phyloP scores from a whole-genome alignment of 768 basidiomycete species.

The Boletus rubropictus region DNA sequence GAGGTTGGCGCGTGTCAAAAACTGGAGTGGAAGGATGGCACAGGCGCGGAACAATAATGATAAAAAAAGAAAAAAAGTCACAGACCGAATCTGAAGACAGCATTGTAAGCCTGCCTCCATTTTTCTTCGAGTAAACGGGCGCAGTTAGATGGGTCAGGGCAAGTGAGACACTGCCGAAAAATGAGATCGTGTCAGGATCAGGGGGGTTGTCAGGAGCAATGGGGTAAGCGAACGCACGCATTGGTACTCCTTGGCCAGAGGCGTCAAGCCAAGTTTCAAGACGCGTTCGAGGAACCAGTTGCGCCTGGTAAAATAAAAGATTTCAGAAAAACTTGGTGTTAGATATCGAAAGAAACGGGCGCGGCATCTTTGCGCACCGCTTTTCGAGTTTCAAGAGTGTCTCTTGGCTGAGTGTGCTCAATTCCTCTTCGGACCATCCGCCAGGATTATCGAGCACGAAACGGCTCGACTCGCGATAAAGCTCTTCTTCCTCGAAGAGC shows the following conservation, averaged over 20 bases:
- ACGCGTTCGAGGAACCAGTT: conserved; percentile 96
- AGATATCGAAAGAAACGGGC: not conserved
- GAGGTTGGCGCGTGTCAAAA: not conserved
- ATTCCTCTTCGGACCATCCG: conserved; percentile 74
- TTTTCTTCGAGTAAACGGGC: conserved; percentile 88
- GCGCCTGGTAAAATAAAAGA: conserved; percentile 42
- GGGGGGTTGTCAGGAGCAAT: too few relatives aligned
- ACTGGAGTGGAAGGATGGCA: not conserved
- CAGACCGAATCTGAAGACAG: conserved; percentile 80
- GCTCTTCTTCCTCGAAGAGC: conserved; percentile 81
- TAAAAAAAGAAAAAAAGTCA: not conserved
- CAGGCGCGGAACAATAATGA: not conserved
- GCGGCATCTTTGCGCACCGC: conserved; percentile 38
- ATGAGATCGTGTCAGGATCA: not conserved
- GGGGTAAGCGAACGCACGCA: conserved; percentile 51
- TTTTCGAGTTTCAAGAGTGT: conserved; percentile 89
- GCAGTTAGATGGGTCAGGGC: conserved; percentile 73
- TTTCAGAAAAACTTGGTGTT: too few relatives aligned
- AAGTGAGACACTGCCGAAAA: conserved; percentile 64
- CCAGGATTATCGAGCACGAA: conserved; percentile 92
- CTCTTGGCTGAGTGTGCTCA: conserved; percentile 73
- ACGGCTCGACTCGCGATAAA: conserved; percentile 85
- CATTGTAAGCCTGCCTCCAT: conserved; percentile 84
- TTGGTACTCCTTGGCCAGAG: conserved; percentile 91
- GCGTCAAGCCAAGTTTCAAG: conserved; percentile 80